Base-by-base conservation (phyloP, 345 rosid genomes). In the Eucalyptus pumila region DNA sequence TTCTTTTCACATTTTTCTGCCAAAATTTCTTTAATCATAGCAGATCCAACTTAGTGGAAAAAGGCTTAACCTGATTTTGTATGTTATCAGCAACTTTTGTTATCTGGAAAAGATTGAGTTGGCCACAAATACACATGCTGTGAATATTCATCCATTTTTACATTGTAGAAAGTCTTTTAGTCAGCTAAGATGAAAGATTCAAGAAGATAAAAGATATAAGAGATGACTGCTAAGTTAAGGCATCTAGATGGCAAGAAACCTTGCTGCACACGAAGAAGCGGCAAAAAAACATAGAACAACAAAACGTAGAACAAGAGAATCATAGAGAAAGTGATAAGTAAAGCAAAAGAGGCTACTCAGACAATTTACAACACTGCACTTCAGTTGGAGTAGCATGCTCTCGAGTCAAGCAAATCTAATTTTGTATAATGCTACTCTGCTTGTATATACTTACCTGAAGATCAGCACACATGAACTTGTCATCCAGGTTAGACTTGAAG, bases 401-500 rank as follows among this genome's bases (percentile, higher is more conserved):
- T 76, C 5, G 1, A 40, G 24, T 76, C 14, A 40, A 76, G 47
- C 85, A 40, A 76, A 40, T 76, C 85, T 40, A 21, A 40, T 76
- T 76, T 40, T 80, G 67, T 17, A 16, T 51, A 19, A 52, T 30
- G 42, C 80, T 88, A 34, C 87, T 56, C 76, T 54, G 47, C 89
- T 86, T 88, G 96, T 51, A 87, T 51, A 87, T 67, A 44, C 91
- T 88, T 89, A 98, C 99, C 97, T 95, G 93, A 89, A 98, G 93
- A 87, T 97, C 96, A 14, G 97, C 97, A 52, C 80, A 89, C 69
- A 95, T 91, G 91, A 94, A 96, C 91, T 98, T 91, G 80, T 93
- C 96, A 51, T 96, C 91, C 91, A 98, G 90, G 89, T 93, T 94
- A 90, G 98, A 94, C 90, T 94, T 95, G 89, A 98, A 96, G 90